Evolutionary conservation across 495 filamentous ascomycete genomes (phyloP).

Genomic region (Podospora pseudoanserina): DNA sequence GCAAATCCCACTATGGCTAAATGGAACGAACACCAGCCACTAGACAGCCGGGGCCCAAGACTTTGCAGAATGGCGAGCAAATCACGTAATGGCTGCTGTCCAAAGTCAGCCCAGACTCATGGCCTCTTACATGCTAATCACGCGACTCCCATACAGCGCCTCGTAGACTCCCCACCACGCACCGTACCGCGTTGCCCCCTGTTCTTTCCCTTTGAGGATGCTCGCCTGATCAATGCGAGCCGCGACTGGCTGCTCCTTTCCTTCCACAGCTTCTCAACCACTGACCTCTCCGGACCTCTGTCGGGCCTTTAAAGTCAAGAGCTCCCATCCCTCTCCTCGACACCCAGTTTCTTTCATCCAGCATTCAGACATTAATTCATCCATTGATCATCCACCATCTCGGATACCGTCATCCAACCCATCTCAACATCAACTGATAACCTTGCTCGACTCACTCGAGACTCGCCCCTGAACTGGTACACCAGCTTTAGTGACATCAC

Average conservation of each 20-base stretch:
- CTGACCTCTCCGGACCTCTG: not conserved
- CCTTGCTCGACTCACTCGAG: not conserved
- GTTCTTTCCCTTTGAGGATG: conserved; percentile 31
- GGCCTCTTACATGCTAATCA: conserved; percentile 29
- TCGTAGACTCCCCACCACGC: conserved; percentile 19
- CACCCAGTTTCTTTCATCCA: conserved; percentile 10
- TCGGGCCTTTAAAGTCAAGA: conserved; percentile 23
- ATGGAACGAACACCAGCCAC: conserved; percentile 16
- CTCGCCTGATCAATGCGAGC: conserved; percentile 30
- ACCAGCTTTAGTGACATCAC: conserved; percentile 14
- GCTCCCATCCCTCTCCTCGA: conserved; percentile 18
- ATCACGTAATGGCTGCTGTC: conserved; percentile 20
- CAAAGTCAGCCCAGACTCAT: conserved; percentile 26
- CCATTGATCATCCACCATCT: conserved; percentile 5
- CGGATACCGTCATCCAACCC: conserved; percentile 2
- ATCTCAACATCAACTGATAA: not conserved
- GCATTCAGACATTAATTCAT: not conserved
- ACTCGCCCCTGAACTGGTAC: not conserved
- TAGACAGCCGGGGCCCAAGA: not conserved
- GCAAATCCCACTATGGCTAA: conserved; percentile 22
- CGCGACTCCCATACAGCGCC: conserved; percentile 29
- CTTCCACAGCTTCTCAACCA: conserved; percentile 5
- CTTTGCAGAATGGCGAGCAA: not conserved
- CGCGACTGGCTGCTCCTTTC: conserved; percentile 20
- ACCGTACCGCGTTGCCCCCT: conserved; percentile 17